Evolutionary conservation across 805 yeast genomes (phyloP).

Genomic region (Cyberlindnera sargentensis): DNA sequence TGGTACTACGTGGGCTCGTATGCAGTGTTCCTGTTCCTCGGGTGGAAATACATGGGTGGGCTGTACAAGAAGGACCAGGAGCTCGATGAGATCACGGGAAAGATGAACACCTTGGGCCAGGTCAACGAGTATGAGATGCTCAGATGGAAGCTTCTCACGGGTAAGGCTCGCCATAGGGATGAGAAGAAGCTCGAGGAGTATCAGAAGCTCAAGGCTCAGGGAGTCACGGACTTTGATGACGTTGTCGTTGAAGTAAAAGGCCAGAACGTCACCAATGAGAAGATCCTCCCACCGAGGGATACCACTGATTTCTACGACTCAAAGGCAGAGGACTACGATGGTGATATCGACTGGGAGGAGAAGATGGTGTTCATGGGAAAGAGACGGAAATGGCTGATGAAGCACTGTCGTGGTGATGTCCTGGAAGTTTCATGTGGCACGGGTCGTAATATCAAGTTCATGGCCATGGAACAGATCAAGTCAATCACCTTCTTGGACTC

Average conservation of each 20-base stretch:
- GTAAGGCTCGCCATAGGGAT: slow-evolving; percentile 58
- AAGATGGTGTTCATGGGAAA: slow-evolving; percentile 38
- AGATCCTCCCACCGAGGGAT: slow-evolving; percentile 65
- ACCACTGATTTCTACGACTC: slow-evolving; percentile 73
- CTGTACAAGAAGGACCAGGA: slow-evolving; percentile 60
- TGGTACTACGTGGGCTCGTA: slow-evolving; percentile 58
- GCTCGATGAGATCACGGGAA: slow-evolving; percentile 33
- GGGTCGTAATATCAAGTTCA: slow-evolving; percentile 80
- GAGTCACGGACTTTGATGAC: slow-evolving; percentile 25
- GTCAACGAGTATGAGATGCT: slow-evolving; percentile 56
- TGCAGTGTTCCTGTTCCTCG: slow-evolving; percentile 46
- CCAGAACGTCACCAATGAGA: slow-evolving; percentile 27
- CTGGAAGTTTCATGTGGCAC: slow-evolving; percentile 95
- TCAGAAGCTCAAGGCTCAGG: slow-evolving; percentile 40
- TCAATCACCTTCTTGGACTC: slow-evolving; percentile 85
- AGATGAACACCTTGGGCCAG: slow-evolving; percentile 27
- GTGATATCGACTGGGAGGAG: slow-evolving; percentile 58
- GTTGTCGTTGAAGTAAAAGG: slow-evolving; percentile 25
- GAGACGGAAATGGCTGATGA: slow-evolving; percentile 75
- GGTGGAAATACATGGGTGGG: slow-evolving; percentile 60
- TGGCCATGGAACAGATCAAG: slow-evolving; percentile 50
- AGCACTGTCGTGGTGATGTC: slow-evolving; percentile 77
- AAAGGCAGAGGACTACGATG: slow-evolving; percentile 76
- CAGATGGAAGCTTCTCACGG: slow-evolving; percentile 53
- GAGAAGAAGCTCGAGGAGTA: slow-evolving; percentile 52